Conservation (phyloP, 441 rosid genomes). For the Rhodomyrtus psidioides region DNA sequence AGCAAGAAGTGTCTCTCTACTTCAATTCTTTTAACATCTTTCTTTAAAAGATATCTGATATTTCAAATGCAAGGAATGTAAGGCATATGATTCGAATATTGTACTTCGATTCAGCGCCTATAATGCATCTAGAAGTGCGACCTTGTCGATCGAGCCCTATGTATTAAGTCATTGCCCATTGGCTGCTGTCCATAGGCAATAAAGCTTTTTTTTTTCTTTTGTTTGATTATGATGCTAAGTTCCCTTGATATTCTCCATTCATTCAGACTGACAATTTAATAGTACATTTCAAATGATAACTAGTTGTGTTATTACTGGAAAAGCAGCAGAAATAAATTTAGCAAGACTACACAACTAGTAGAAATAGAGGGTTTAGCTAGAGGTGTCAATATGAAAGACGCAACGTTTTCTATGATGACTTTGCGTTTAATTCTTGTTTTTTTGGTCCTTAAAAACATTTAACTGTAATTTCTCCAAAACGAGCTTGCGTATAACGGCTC, state of each 20-base stretch:
- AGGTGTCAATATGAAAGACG: no score
- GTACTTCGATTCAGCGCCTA: neutral
- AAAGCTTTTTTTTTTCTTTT: rapidly evolving
- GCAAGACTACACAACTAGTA: no score
- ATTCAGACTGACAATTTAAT: no score
- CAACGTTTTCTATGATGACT: no score
- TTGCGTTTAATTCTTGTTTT: no score
- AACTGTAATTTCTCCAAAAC: neutral
- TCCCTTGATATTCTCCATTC: neutral
- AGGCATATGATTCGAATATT: neutral
- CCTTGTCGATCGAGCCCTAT: neutral
- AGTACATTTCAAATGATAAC: no score
- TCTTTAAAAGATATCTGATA: neutral
- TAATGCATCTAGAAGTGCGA: neutral
- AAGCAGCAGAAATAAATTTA: no score
- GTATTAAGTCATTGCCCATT: neutral
- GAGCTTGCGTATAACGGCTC: neutral
- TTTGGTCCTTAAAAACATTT: neutral
- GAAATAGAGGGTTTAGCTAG: no score
- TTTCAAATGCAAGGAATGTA: neutral
- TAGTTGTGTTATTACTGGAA: no score
- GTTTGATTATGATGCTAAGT: neutral
- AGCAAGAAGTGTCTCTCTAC: neutral
- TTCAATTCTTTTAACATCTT: neutral
- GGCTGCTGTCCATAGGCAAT: neutral